Conservation (phyloP, 1,284 basidiomycete genomes). For the Sporisorium scitamineum region DNA sequence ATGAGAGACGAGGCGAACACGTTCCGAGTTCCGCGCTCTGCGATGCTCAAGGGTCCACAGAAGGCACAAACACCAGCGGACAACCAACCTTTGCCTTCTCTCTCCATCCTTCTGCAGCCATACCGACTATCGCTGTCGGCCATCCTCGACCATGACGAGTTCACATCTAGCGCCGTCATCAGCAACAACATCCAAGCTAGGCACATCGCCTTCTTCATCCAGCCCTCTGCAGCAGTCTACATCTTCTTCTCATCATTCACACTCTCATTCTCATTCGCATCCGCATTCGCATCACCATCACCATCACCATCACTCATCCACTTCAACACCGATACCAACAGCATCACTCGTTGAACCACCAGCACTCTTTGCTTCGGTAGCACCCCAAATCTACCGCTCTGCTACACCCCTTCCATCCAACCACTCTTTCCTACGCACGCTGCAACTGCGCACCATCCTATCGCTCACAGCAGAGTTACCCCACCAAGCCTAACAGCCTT, state of each 20-base stretch:
- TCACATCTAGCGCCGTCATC: constrained; percentile 21
- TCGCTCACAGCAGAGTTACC: constrained; percentile 62
- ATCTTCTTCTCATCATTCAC: neutral
- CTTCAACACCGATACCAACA: constrained; percentile 23
- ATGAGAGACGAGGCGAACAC: constrained; percentile 7
- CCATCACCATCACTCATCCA: neutral
- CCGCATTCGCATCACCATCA: constrained; percentile 13
- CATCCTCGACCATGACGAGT: constrained; percentile 11
- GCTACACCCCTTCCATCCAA: constrained; percentile 44
- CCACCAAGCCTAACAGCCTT: constrained; percentile 44
- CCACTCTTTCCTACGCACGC: constrained; percentile 48
- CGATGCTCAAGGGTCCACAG: constrained; percentile 12
- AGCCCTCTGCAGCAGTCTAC: neutral
- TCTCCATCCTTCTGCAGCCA: neutral
- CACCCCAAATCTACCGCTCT: constrained; percentile 61
- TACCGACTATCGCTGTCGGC: neutral
- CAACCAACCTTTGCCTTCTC: constrained; percentile 1
- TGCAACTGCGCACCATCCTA: constrained; percentile 58
- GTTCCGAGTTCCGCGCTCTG: constrained; percentile 21
- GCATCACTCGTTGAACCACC: constrained; percentile 56
- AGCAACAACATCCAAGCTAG: constrained; percentile 3
- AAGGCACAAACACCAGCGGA: neutral
- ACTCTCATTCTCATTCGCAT: neutral
- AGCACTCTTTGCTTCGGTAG: constrained; percentile 55
- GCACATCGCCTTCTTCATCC: constrained; percentile 3